These are phyloP conservation scores for Aspergillus latus DNA, from an alignment of 2,329 filamentous ascomycete species.

Conservation along the genomic window DNA sequence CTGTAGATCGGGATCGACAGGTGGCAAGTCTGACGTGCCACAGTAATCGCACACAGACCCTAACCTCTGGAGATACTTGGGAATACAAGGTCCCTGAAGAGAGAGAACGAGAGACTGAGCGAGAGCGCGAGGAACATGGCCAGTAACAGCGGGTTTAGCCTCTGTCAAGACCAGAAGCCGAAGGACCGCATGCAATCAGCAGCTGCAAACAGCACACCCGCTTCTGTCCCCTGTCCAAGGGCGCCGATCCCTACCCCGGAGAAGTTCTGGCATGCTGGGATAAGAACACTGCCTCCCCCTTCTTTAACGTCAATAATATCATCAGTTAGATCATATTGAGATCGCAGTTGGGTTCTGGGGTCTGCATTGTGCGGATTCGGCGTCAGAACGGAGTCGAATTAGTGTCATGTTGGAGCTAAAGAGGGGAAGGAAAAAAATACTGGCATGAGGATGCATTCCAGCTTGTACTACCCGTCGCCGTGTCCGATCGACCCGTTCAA, in stretches of 20 bases:
- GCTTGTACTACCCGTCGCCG: constrained; percentile 11
- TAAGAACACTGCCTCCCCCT: constrained; percentile 23
- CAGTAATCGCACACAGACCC: neutral
- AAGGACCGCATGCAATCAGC: constrained; percentile 11
- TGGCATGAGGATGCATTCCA: constrained; percentile 8
- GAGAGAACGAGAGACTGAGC: neutral
- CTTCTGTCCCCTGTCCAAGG: constrained; percentile 8
- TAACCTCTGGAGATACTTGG: neutral
- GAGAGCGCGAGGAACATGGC: neutral
- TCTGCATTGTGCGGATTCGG: neutral
- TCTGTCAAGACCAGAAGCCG: neutral
- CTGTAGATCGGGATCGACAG: neutral
- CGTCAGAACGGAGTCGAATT: neutral
- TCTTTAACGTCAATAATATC: constrained; percentile 1
- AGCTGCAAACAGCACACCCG: constrained; percentile 21
- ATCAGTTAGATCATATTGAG: neutral
- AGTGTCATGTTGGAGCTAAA: neutral
- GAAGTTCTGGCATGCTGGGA: constrained; percentile 19
- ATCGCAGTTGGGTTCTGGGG: neutral
- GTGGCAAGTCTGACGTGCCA: constrained; percentile 5
- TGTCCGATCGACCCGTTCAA: constrained; percentile 6
- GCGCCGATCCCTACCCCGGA: constrained; percentile 21
- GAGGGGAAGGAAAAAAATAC: constrained; percentile 5
- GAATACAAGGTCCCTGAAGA: neutral
- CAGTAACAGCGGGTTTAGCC: neutral